phyloP scores from a whole-genome alignment of 768 basidiomycete species.

The Mycena vitilis region DNA sequence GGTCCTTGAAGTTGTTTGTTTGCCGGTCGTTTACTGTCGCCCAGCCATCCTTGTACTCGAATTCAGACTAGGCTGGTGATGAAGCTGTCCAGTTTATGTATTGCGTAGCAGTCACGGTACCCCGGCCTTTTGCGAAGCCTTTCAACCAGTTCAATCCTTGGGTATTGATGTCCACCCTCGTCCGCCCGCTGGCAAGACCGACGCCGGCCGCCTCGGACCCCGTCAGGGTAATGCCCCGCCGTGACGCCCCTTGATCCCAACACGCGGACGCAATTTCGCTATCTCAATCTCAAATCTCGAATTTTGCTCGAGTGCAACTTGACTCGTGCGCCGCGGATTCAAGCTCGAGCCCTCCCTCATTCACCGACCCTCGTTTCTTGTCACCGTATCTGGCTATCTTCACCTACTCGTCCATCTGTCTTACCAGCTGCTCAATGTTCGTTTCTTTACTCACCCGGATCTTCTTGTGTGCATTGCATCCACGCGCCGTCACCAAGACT shows the following conservation, averaged over 20 bases:
- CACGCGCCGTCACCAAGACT: too few relatives aligned
- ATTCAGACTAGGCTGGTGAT: conserved; percentile 13
- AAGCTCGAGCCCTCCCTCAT: not conserved
- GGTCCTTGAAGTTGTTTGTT: not conserved
- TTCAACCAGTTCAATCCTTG: not conserved
- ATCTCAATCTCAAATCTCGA: not conserved
- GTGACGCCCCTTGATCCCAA: too few relatives aligned
- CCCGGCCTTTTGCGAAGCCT: not conserved
- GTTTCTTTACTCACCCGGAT: too few relatives aligned
- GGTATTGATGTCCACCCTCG: not conserved
- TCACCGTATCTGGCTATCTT: not conserved
- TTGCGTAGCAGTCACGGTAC: conserved; percentile 16
- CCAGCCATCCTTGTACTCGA: not conserved
- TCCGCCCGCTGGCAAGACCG: not conserved
- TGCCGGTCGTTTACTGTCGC: not conserved
- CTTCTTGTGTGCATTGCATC: too few relatives aligned
- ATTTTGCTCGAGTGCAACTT: not conserved
- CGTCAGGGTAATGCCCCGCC: not conserved
- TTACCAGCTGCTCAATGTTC: not conserved
- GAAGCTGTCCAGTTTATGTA: not conserved
- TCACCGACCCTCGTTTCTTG: not conserved
- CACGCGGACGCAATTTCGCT: not conserved
- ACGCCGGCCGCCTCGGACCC: not conserved
- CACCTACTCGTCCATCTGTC: not conserved
- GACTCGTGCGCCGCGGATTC: not conserved